Base-by-base conservation (phyloP, 768 basidiomycete genomes). In the Krasilnikovozyma curviuscula region DNA sequence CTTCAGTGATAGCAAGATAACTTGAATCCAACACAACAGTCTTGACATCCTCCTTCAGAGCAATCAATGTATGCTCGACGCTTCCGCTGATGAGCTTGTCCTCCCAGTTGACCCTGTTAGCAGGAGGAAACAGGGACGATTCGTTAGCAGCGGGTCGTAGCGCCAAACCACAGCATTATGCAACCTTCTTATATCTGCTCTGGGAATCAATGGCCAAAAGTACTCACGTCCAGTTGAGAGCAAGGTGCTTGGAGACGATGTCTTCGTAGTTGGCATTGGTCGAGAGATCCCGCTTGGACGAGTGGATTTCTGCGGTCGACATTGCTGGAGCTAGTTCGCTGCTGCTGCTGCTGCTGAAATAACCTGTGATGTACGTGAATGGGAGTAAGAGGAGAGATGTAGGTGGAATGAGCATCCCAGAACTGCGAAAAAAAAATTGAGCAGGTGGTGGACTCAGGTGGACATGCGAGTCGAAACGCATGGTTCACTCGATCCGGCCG, bases 181-280 rank as follows among this genome's bases (percentile, higher is more conserved):
- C n/a, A n/a, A n/a, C n/a, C n/a, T n/a, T n/a, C n/a, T n/a, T n/a
- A n/a, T n/a, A n/a, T n/a, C n/a, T n/a, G n/a, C n/a, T n/a, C n/a
- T n/a, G n/a, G n/a, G n/a, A n/a, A n/a, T n/a, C n/a, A n/a, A n/a
- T n/a, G n/a, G n/a, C n/a, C n/a, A n/a, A n/a, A n/a, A n/a, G n/a
- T n/a, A n/a, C n/a, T n/a, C n/a, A n/a, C 0, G 57, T 65, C 86
- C 85, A 91, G 54, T 81, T 71, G 43, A 93, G 74, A 19, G 72
- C 65, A 14, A 86, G 65, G 59, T 83, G 75, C 31, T 73, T 69
- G 1, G 81, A 77, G 3, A 68, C 63, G 54, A 88, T 71, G 40
- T 78, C 66, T 5, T 66, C 62, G 63, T 82, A 84, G 67, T 93
- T 93, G 21, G 83, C 73, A 58, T 85, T 80, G 0, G 80, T 79